These are phyloP conservation scores for Keithomyces neogunnii DNA, from an alignment of 2,329 filamentous ascomycete genomes.

Conservation along the genomic window DNA sequence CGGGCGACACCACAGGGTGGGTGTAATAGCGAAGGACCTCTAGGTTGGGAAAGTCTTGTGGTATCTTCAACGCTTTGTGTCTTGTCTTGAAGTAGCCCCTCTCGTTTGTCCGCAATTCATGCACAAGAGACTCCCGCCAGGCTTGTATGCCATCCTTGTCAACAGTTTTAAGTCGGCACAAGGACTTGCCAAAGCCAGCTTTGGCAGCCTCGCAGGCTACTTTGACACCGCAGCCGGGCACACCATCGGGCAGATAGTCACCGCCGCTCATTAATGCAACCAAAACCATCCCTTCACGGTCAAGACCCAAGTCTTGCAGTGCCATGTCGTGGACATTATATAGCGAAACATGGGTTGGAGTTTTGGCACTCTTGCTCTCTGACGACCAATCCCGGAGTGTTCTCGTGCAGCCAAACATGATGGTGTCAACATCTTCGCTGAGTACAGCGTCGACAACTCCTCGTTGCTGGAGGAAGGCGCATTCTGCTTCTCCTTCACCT, in stretches of 20 bases:
- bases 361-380: conserved; percentile 55
- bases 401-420: conserved; percentile 87
- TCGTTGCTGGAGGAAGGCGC: conserved; percentile 71
- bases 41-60: conserved; percentile 70
- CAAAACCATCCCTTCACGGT: conserved; percentile 83
- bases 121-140: conserved; percentile 66
- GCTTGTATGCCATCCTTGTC: conserved; percentile 50
- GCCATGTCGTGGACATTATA: conserved; percentile 57
- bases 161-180: conserved; percentile 56
- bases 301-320: conserved; percentile 50
- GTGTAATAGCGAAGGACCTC: conserved; percentile 82
- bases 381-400: conserved; percentile 79
- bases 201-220: conserved; percentile 82
- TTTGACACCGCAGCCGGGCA: conserved; percentile 80
- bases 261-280: conserved; percentile 93
- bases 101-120: conserved; percentile 78
- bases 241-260: conserved; percentile 83
- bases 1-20: conserved; percentile 71
- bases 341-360: conserved; percentile 77
- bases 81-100: conserved; percentile 70
- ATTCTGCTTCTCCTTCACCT: conserved; percentile 94
- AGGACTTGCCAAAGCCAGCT: conserved; percentile 72
- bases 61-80: conserved; percentile 66
- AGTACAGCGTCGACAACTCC: conserved; percentile 88
- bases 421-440: conserved; percentile 91